Conservation (phyloP, 164 flowering plant genomes). For the Annona cherimola region DNA sequence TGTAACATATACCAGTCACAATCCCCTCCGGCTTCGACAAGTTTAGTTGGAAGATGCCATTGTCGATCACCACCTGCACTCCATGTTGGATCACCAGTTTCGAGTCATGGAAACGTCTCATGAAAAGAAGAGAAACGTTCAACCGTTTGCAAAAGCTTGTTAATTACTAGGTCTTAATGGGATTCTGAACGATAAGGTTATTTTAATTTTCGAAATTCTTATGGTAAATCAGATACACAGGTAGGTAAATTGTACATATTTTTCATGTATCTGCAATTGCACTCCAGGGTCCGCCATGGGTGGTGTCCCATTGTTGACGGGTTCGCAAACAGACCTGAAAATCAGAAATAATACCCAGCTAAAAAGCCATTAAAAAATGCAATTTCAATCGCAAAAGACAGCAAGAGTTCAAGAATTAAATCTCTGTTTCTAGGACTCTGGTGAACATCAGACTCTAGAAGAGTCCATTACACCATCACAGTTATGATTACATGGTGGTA, state of each 20-base stretch:
- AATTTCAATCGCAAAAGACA: no score
- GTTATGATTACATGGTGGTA: no score
- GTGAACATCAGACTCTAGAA: no score
- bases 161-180: no score
- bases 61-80: constrained; percentile 41
- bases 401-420: no score
- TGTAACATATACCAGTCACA: constrained; percentile 29
- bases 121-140: no score
- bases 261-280: constrained; percentile 6
- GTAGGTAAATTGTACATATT: constrained; percentile 1
- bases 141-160: no score
- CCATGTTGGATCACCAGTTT: background rate
- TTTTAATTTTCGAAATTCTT: no score
- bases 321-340: background rate
- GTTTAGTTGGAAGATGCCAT: constrained; percentile 33
- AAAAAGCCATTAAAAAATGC: no score
- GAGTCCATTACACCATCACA: no score
- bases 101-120: background rate
- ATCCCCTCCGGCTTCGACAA: constrained; percentile 39
- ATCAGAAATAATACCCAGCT: background rate
- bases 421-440: no score
- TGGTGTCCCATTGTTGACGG: background rate
- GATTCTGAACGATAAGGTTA: no score
- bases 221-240: background rate
- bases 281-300: constrained; percentile 5